Conservation (phyloP, 2,329 filamentous ascomycete genomes). For the Aureobasidium sp. region DNA sequence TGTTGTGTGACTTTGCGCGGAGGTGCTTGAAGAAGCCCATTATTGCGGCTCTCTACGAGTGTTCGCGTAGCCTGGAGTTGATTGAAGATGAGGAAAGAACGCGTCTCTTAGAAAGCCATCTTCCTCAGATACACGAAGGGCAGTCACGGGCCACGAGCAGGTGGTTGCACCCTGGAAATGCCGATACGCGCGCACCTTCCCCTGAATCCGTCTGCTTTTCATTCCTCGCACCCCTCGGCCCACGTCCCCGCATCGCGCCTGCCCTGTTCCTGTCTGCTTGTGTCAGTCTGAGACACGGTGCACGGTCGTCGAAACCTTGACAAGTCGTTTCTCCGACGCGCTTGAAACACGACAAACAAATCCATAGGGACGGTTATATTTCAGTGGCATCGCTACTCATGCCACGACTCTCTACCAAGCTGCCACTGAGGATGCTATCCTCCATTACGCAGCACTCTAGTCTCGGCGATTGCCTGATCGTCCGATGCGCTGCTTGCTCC, state of each 20-base stretch:
- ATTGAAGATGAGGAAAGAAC: constrained; percentile 7
- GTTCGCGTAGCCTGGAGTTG: constrained; percentile 1
- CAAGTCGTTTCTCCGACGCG: not conserved
- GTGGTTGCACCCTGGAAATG: not conserved
- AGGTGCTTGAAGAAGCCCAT: constrained; percentile 48
- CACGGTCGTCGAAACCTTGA: constrained; percentile 1
- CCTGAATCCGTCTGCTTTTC: constrained; percentile 6
- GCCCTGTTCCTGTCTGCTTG: not conserved
- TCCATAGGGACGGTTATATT: not conserved
- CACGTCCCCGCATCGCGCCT: not conserved
- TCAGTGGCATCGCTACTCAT: not conserved
- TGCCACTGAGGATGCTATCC: not conserved
- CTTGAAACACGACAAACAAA: not conserved
- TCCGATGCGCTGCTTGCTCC: constrained; percentile 7
- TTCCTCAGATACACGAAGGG: not conserved
- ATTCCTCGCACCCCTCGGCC: not conserved
- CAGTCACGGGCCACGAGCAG: constrained; percentile 7
- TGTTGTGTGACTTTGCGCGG: constrained; percentile 37
- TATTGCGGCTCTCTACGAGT: constrained; percentile 6
- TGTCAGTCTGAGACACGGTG: constrained; percentile 2
- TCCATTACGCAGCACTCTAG: not conserved
- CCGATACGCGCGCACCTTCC: not conserved
- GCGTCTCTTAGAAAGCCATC: not conserved
- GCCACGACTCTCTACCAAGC: not conserved
- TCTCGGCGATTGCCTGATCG: not conserved